Base-by-base conservation (phyloP, 495 filamentous ascomycete species). In the Neurospora pannonica region DNA sequence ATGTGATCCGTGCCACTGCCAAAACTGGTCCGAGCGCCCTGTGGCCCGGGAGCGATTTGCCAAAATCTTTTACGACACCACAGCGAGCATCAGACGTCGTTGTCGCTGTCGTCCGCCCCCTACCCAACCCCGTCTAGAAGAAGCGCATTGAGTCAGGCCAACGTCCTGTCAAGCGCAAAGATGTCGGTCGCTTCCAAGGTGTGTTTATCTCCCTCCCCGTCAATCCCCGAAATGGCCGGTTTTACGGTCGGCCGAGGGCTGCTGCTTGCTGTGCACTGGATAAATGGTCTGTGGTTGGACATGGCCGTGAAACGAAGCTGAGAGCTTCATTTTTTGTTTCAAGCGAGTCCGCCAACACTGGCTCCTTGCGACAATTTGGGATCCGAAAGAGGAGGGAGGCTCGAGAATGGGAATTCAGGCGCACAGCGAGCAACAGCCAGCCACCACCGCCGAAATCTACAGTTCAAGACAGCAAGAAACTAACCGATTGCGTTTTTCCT, bases 111-210 rank as follows among this genome's bases (percentile, higher is more conserved):
- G 39, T 54, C 28, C 40, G 34, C 34, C 24, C 71, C 71, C 34
- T 34, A 24, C 40, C 39, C 40, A 73, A 54, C 46, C 71, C 54
- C 54, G 54, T 62, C 54, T 62, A 62, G 54, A 62, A 62, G 54
- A 62, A 62, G 54, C 54, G 54, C 54, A 62, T 62, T 62, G 54
- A 73, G 17, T 34, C 54, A 36, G 38, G 36, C 72, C 34, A 38
- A 70, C 72, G 21, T 70, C 38, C 71, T 62, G 54, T 62, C 54
- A 62, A 62, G 85, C 85, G 84, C 81, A 86, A 88, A 81, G 79
- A 91, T 90, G 89, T 88, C 88, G 82, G 86, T 90, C 83, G 87
- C 84, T 78, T 89, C 87, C 69, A 90, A 90, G 86, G 89, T 91
- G 77, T 74, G 84, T 85, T 73, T 42, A 75, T 39, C 67, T 70